Conservation (phyloP, 176 grass and related monocot genomes). For the Aechmea fasciata region DNA sequence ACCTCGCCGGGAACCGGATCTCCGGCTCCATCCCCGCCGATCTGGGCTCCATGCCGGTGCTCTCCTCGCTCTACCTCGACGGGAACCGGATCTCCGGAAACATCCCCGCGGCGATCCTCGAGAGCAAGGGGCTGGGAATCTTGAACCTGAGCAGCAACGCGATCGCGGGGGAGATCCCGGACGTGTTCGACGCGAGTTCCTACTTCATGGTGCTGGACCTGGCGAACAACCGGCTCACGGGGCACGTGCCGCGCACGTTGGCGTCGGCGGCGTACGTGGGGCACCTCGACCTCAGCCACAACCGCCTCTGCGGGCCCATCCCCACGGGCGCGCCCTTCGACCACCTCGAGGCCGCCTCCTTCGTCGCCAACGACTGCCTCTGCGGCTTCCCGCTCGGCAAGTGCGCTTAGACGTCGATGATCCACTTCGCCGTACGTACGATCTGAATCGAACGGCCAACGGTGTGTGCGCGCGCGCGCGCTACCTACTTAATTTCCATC, state of each 20-base stretch:
- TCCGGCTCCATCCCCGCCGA: slow-evolving; percentile 35
- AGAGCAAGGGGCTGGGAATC: slow-evolving; percentile 59
- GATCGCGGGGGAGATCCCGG: slow-evolving; percentile 57
- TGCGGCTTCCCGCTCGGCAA: slow-evolving; percentile 76
- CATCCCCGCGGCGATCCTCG: slow-evolving; percentile 42
- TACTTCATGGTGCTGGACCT: slow-evolving; percentile 88
- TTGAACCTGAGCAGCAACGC: slow-evolving; percentile 84
- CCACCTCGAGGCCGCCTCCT: slow-evolving; percentile 59
- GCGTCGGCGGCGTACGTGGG: slow-evolving; percentile 58
- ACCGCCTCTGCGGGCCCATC: slow-evolving; percentile 68
- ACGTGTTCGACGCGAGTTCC: slow-evolving; percentile 50
- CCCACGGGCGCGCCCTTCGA: slow-evolving; percentile 59
- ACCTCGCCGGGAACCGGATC: slow-evolving; percentile 72
- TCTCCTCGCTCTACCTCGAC: slow-evolving; percentile 58
- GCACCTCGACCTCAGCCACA: slow-evolving; percentile 87
- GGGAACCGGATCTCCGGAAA: slow-evolving; percentile 45
- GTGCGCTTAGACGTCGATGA: slow-evolving; percentile 31
- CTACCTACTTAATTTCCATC: neutral
- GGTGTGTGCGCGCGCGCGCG: neutral
- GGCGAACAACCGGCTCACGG: slow-evolving; percentile 59
- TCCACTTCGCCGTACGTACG: neutral
- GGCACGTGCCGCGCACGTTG: slow-evolving; percentile 55
- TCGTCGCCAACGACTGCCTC: slow-evolving; percentile 60
- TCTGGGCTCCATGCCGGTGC: slow-evolving; percentile 41
- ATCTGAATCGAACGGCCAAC: slow-evolving; percentile 8